These are phyloP conservation scores for Clarireedia homoeocarpa DNA, from an alignment of 2,329 filamentous ascomycete species.

Conservation along the genomic window DNA sequence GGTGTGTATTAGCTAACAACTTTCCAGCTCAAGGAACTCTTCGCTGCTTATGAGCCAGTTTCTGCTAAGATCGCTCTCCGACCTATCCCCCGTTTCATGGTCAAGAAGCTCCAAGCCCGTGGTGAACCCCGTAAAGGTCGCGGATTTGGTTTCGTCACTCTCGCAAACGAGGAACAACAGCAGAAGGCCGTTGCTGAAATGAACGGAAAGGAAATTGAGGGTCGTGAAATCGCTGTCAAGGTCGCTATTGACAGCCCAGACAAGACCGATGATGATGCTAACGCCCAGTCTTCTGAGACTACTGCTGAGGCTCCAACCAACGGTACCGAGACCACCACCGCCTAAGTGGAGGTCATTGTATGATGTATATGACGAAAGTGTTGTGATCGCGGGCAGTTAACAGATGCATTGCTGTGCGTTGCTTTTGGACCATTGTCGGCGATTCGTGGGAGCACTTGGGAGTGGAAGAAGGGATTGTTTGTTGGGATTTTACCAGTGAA, in stretches of 20 bases:
- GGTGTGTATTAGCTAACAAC: background rate
- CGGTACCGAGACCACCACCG: slow-evolving; percentile 35
- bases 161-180: slow-evolving; percentile 91
- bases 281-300: slow-evolving; percentile 30
- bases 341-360: slow-evolving; percentile 29
- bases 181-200: slow-evolving; percentile 96
- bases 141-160: slow-evolving; percentile 96
- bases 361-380: slow-evolving; percentile 24
- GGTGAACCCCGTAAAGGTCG: slow-evolving; percentile 98
- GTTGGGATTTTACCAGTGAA: slow-evolving; percentile 17
- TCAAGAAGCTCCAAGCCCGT: slow-evolving; percentile 98
- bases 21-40: slow-evolving; percentile 88
- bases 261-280: slow-evolving; percentile 77
- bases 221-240: slow-evolving; percentile 98
- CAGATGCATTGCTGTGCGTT: slow-evolving; percentile 22
- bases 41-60: slow-evolving; percentile 81
- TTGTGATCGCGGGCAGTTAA: slow-evolving; percentile 4
- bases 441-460: slow-evolving; percentile 16
- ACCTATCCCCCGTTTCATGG: slow-evolving; percentile 98
- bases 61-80: slow-evolving; percentile 98
- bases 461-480: slow-evolving; percentile 16
- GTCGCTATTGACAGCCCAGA: slow-evolving; percentile 98
- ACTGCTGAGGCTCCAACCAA: slow-evolving; percentile 50
- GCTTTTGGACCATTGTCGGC: slow-evolving; percentile 23
- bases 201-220: slow-evolving; percentile 99